These are phyloP conservation scores for Tieghemostelium lacteum DNA, from an alignment of 78 protist species.

Conservation along the genomic window DNA sequence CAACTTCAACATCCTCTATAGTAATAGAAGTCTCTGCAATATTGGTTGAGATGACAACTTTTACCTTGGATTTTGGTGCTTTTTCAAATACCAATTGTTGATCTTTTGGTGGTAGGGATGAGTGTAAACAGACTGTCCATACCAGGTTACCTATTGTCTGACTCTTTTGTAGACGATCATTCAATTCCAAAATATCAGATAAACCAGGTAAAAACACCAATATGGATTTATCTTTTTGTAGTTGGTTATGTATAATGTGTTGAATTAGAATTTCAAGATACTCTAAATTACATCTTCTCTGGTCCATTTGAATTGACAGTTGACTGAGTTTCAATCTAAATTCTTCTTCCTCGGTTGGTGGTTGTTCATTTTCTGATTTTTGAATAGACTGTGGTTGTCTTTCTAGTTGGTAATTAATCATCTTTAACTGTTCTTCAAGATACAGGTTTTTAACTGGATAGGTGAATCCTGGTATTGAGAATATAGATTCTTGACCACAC, in stretches of 20 bases:
- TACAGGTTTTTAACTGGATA: slow-evolving; percentile 54
- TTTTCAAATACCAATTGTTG: slow-evolving; percentile 79
- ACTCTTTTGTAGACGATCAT: slow-evolving; percentile 1
- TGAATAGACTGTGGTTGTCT: background rate
- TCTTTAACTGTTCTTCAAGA: slow-evolving; percentile 11
- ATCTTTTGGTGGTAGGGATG: slow-evolving; percentile 79
- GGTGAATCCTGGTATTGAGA: slow-evolving; percentile 89
- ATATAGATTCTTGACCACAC: slow-evolving; percentile 13
- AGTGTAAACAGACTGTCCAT: slow-evolving; percentile 74
- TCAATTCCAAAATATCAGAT: slow-evolving; percentile 78
- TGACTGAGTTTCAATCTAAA: background rate
- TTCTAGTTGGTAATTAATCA: background rate
- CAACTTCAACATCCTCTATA: slow-evolving; percentile 91
- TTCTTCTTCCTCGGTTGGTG: background rate
- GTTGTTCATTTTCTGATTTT: background rate
- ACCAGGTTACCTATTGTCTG: background rate
- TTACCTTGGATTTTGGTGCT: slow-evolving; percentile 78
- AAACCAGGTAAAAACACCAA: slow-evolving; percentile 95
- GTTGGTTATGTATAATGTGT: slow-evolving; percentile 19
- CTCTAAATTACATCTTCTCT: slow-evolving; percentile 55
- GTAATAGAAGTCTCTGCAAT: slow-evolving; percentile 96
- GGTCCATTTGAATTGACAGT: slow-evolving; percentile 30
- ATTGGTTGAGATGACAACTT: slow-evolving; percentile 92
- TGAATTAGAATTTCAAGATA: slow-evolving; percentile 26
- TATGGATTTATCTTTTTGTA: slow-evolving; percentile 72